These are phyloP conservation scores for Rhamnella rubrinervis DNA, from an alignment of 331 rosid genomes.

Conservation along the genomic window DNA sequence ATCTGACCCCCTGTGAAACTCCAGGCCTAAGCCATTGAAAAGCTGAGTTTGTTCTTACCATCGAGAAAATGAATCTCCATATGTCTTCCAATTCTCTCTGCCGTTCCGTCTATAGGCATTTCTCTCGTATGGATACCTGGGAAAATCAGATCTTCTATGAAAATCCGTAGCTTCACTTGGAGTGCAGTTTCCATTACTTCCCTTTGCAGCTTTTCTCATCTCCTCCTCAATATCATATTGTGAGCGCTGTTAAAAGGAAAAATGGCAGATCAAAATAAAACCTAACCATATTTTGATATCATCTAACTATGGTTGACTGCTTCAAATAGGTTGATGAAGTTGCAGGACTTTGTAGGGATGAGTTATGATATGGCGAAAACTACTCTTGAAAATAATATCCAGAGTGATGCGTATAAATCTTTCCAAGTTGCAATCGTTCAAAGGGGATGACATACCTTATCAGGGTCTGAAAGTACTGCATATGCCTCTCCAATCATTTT, in stretches of 20 bases:
- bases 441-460: conserved; percentile 46
- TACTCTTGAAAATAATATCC: neutral
- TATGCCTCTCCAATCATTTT: conserved; percentile 98
- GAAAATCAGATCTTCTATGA: conserved; percentile 35
- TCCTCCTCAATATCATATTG: conserved; percentile 88
- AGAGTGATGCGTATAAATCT: neutral
- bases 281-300: neutral
- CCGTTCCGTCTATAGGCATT: conserved; percentile 42
- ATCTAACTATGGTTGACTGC: neutral
- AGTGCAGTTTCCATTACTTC: conserved; percentile 44
- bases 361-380: too few relatives aligned
- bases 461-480: conserved; percentile 81
- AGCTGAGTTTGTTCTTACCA: conserved; percentile 42
- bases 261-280: conserved; percentile 14
- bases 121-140: conserved; percentile 47
- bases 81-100: conserved; percentile 58
- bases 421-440: conserved; percentile 19
- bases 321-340: too few relatives aligned
- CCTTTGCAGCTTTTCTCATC: conserved; percentile 52
- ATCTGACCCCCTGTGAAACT: too few relatives aligned
- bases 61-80: conserved; percentile 55
- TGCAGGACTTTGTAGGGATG: too few relatives aligned
- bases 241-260: conserved; percentile 52
- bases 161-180: conserved; percentile 51
- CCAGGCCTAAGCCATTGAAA: too few relatives aligned